Evolutionary conservation across 352 stramenopile genomes (phyloP).

Genomic region (Elongisporangium senticosum): DNA sequence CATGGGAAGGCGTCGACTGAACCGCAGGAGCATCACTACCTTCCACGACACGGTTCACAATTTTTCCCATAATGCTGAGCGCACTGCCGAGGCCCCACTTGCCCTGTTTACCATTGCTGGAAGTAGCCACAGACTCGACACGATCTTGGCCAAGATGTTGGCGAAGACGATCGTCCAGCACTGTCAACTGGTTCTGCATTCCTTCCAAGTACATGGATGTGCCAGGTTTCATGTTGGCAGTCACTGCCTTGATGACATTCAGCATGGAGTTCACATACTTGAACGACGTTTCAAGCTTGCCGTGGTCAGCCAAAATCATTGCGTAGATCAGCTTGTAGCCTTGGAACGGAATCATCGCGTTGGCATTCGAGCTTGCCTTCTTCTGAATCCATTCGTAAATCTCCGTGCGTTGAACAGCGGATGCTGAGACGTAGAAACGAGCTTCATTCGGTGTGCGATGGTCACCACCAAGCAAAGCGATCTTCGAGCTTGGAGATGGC

Average conservation of each 20-base stretch:
- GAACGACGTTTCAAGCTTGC: conserved; percentile 77
- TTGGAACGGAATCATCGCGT: conserved; percentile 81
- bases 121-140: conserved; percentile 54
- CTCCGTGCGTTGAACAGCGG: conserved; percentile 76
- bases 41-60: conserved; percentile 82
- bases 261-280: conserved; percentile 87
- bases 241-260: conserved; percentile 65
- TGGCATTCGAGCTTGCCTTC: conserved; percentile 33
- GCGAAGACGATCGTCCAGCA: conserved; percentile 81
- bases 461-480: conserved; percentile 76
- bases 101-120: conserved; percentile 38
- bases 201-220: conserved; percentile 84
- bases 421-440: conserved; percentile 78
- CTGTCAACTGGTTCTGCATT: conserved; percentile 83
- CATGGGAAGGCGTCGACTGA: conserved; percentile 6
- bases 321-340: conserved; percentile 88
- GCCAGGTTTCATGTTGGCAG: conserved; percentile 72
- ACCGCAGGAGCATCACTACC: conserved; percentile 37
- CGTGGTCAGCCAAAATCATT: conserved; percentile 79
- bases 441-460: conserved; percentile 63
- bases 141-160: conserved; percentile 79
- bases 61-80: conserved; percentile 84
- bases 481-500: conserved; percentile 66
- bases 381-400: conserved; percentile 84
- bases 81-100: conserved; percentile 80